phyloP scores from a whole-genome alignment of 352 stramenopile genomes.

The Phytophthora nicotianae region DNA sequence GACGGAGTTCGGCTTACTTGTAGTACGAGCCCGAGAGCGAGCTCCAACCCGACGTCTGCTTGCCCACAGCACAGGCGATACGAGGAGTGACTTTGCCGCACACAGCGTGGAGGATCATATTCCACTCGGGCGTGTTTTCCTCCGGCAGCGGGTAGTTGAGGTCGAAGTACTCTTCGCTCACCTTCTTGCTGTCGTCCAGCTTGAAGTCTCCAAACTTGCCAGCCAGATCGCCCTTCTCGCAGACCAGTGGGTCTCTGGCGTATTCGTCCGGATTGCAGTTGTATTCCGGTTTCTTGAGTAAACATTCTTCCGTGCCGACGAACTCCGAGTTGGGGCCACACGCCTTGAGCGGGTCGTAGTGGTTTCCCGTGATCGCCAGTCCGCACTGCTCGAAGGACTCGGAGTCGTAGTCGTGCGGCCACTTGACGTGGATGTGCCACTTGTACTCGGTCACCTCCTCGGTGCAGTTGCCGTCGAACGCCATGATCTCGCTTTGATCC shows the following conservation, averaged over 20 bases:
- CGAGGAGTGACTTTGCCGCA: constrained; percentile 44
- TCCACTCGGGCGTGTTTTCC: constrained; percentile 51
- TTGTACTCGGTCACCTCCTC: constrained; percentile 44
- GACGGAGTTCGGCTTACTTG: neutral
- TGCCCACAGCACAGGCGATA: constrained; percentile 49
- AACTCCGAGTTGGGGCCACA: constrained; percentile 63
- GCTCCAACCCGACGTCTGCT: constrained; percentile 19
- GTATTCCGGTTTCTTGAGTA: constrained; percentile 43
- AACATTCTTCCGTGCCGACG: constrained; percentile 42
- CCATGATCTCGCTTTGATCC: constrained; percentile 34
- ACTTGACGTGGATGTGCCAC: constrained; percentile 69
- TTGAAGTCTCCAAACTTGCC: constrained; percentile 55
- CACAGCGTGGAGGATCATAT: constrained; percentile 55
- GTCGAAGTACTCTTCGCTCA: constrained; percentile 29
- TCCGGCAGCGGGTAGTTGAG: constrained; percentile 39
- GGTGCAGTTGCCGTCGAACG: constrained; percentile 49
- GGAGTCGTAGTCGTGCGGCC: constrained; percentile 32
- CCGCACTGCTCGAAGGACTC: constrained; percentile 49
- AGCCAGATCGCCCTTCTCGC: constrained; percentile 63
- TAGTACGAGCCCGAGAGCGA: constrained; percentile 16
- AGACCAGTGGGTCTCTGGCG: constrained; percentile 37
- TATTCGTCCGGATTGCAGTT: constrained; percentile 49
- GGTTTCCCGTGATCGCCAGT: constrained; percentile 47
- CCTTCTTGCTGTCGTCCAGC: constrained; percentile 31
- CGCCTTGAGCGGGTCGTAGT: constrained; percentile 62